Evolutionary conservation across 495 filamentous ascomycete species (phyloP).

Genomic region (Xylaria intraflava): DNA sequence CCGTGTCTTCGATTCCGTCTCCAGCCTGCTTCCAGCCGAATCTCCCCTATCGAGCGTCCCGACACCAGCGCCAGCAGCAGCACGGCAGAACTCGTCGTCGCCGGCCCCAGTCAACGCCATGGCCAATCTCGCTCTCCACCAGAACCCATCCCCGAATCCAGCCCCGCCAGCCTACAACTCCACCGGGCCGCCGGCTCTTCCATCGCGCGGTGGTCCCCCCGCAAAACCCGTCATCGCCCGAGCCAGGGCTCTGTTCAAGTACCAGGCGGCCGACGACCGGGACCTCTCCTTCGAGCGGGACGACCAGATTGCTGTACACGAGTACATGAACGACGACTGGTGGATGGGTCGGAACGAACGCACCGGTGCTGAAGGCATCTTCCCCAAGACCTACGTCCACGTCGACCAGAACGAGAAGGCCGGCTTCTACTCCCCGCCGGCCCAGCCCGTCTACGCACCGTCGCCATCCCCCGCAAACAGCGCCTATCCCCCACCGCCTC

Average conservation of each 20-base stretch:
- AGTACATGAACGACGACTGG: conserved; percentile 96
- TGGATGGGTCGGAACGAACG: conserved; percentile 81
- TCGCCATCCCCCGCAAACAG: conserved; percentile 12
- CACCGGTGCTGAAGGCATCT: conserved; percentile 79
- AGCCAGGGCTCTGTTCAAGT: conserved; percentile 79
- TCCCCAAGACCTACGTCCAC: conserved; percentile 83
- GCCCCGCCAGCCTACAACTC: conserved; percentile 44
- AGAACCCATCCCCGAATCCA: conserved; percentile 17
- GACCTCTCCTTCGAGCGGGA: conserved; percentile 71
- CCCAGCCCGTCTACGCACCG: conserved; percentile 26
- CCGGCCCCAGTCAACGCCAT: conserved; percentile 34
- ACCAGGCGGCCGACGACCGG: conserved; percentile 66
- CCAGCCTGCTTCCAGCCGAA: conserved; percentile 64
- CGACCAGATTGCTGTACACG: conserved; percentile 69
- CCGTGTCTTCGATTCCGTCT: conserved; percentile 61
- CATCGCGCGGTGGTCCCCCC: conserved; percentile 44
- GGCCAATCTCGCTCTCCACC: conserved; percentile 41
- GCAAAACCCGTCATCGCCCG: conserved; percentile 55
- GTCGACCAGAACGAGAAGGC: conserved; percentile 35
- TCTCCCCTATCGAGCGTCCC: conserved; percentile 46
- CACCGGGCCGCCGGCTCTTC: conserved; percentile 49
- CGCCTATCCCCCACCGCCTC: conserved; percentile 28
- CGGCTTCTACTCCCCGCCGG: conserved; percentile 27
- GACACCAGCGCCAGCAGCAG: conserved; percentile 25
- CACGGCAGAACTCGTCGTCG: conserved; percentile 25